phyloP scores from a whole-genome alignment of 768 basidiomycete species.

The Trametes cubensis region DNA sequence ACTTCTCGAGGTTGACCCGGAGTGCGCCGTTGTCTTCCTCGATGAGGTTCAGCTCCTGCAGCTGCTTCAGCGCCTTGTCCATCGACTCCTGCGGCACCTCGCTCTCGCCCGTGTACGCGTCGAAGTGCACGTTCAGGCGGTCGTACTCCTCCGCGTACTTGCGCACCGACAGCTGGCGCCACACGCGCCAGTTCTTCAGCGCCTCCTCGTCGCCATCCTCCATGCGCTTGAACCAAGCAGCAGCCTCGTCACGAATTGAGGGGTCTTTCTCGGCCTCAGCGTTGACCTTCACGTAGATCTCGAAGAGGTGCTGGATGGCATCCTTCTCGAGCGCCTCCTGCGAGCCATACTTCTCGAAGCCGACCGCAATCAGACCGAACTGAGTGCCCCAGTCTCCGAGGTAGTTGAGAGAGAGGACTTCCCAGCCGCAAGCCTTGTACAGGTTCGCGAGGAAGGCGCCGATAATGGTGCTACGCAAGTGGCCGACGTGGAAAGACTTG shows the following conservation, averaged over 20 bases:
- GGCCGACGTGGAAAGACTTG: slow-evolving; percentile 97
- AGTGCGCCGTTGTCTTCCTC: slow-evolving; percentile 80
- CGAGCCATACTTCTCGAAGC: slow-evolving; percentile 90
- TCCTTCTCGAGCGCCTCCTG: slow-evolving; percentile 81
- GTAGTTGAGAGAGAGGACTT: slow-evolving; percentile 90
- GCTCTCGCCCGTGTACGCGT: slow-evolving; percentile 92
- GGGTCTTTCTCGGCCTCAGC: slow-evolving; percentile 77
- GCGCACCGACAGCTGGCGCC: slow-evolving; percentile 88
- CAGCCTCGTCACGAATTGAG: slow-evolving; percentile 73
- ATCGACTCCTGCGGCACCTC: slow-evolving; percentile 74
- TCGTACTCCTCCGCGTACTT: slow-evolving; percentile 90
- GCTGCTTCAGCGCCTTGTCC: slow-evolving; percentile 65
- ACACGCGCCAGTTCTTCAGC: slow-evolving; percentile 86
- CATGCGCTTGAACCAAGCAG: slow-evolving; percentile 91
- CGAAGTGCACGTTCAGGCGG: slow-evolving; percentile 87
- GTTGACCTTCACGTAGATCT: slow-evolving; percentile 95
- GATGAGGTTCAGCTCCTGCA: slow-evolving; percentile 75
- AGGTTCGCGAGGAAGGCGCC: slow-evolving; percentile 92
- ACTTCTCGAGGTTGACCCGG: slow-evolving; percentile 84
- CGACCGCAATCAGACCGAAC: slow-evolving; percentile 88
- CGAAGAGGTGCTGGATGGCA: slow-evolving; percentile 92
- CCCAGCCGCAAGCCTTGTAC: slow-evolving; percentile 92
- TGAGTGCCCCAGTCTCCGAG: slow-evolving; percentile 98
- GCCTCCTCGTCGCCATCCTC: slow-evolving; percentile 88
- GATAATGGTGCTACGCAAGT: slow-evolving; percentile 96